Evolutionary conservation across 208 protist genomes (phyloP).

Genomic region (Herpetomonas muscarum): DNA sequence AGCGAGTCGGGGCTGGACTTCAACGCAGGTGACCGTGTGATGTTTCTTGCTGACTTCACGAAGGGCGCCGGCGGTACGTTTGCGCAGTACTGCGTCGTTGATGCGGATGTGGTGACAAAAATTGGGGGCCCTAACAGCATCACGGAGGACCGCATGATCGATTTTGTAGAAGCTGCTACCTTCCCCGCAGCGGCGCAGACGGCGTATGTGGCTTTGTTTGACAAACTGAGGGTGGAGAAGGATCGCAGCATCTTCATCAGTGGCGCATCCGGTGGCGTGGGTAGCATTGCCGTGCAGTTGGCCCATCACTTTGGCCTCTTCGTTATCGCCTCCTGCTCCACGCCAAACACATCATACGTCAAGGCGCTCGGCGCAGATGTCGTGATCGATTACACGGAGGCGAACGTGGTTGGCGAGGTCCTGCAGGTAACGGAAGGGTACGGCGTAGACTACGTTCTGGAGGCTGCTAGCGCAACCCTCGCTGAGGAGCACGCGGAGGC

Average conservation of each 20-base stretch:
- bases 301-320: conserved; percentile 64
- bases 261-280: conserved; percentile 70
- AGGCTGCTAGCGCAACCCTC: conserved; percentile 34
- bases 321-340: conserved; percentile 63
- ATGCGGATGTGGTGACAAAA: conserved; percentile 39
- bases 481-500: conserved; percentile 37
- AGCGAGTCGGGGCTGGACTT: conserved; percentile 14
- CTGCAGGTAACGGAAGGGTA: conserved; percentile 41
- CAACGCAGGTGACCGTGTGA: conserved; percentile 54
- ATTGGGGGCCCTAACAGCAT: conserved; percentile 15
- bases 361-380: conserved; percentile 54
- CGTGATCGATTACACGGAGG: conserved; percentile 66
- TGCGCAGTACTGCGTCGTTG: conserved; percentile 61
- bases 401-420: conserved; percentile 47
- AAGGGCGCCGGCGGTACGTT: conserved; percentile 46
- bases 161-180: conserved; percentile 67
- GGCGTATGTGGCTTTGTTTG: conserved; percentile 70
- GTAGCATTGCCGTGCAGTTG: conserved; percentile 71
- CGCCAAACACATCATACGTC: conserved; percentile 47
- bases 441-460: conserved; percentile 84
- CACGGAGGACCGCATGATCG: conserved; percentile 21
- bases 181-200: conserved; percentile 57
- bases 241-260: conserved; percentile 72
- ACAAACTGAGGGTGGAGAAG: conserved; percentile 61
- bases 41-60: conserved; percentile 50